Conservation (phyloP, 2,329 filamentous ascomycete genomes). For the Pseudopyrenochaeta lycopersici region DNA sequence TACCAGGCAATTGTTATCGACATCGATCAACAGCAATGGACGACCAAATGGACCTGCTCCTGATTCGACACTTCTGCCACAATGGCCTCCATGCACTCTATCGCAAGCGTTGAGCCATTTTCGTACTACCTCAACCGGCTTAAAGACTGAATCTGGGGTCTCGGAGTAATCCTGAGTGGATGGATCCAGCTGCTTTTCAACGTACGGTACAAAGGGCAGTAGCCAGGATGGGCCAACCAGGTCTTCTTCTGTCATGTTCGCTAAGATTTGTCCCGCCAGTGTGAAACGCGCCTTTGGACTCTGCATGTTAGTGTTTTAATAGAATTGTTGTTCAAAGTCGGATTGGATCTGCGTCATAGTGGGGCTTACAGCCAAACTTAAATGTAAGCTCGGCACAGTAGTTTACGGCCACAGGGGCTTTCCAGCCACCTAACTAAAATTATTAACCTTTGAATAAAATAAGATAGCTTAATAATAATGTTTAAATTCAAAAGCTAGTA, state of each 20-base stretch:
- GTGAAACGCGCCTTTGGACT: background rate
- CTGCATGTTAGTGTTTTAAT: background rate
- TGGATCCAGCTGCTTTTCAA: constrained; percentile 10
- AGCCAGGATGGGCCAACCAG: constrained; percentile 2
- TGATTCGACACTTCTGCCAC: background rate
- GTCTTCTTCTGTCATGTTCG: constrained; percentile 1
- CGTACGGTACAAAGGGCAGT: constrained; percentile 14
- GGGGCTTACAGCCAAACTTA: no score
- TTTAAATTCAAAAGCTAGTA: no score
- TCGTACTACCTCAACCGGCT: background rate
- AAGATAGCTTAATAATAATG: no score
- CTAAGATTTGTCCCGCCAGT: background rate
- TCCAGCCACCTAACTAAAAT: no score
- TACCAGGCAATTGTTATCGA: constrained; percentile 10
- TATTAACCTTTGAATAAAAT: no score
- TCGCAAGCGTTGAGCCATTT: constrained; percentile 13
- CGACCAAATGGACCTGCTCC: background rate
- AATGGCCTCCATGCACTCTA: constrained; percentile 3
- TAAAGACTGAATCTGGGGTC: background rate
- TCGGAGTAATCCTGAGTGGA: background rate
- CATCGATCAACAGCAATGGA: constrained; percentile 15
- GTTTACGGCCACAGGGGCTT: no score
- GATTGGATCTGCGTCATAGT: no score
- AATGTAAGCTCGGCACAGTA: no score
- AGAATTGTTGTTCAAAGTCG: no score